Base-by-base conservation (phyloP, 305 asterid genomes). In the Salvia sclarea region DNA sequence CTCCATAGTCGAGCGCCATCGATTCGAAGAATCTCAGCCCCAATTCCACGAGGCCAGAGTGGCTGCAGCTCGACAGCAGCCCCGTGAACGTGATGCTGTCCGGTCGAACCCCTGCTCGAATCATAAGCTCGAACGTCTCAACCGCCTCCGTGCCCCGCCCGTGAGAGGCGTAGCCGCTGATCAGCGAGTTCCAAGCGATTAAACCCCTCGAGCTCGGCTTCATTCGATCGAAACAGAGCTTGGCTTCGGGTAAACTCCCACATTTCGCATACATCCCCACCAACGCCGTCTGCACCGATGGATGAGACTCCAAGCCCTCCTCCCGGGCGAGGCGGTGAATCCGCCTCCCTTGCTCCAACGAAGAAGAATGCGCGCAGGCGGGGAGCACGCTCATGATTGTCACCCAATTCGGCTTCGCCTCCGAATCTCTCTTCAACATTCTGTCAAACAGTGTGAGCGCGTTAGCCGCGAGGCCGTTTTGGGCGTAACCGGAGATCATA, bases 401-500 rank as follows among this genome's bases (percentile, higher is more conserved):
- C 43, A 92, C 94, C 90, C 94, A 88, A 69, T 88, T 89, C 38
- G 92, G 94, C 75, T 76, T 81, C 78, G 82, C 84, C 44, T 73
- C 86, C 17, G 87, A 76, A 8, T 72, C 82, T 47, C 56, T 44
- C 22, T 70, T 45, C 30, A 63, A 71, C 83, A 92, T 83, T 50
- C 75, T 80, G 30, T 92, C 91, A 66, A 92, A 92, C 67, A 88
- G 56, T 16, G 61, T 76, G 66, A 87, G 69, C 0, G 98, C 92
- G 62, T 79, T 73, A 16, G 76, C 83, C 0, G 82, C 80, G 40
- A 83, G 69, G 38, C 95, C 93, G 67, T 89, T 91, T 79, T 87
- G 98, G 33, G 96, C 74, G 84, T 84, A 91, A 53, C 98, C 98
- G 0, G 96, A 91, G 25, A 91, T 89, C 95, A 91, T 89, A 3